These are phyloP conservation scores for Pythium phragmiticola DNA, from an alignment of 352 stramenopile species.

Conservation along the genomic window DNA sequence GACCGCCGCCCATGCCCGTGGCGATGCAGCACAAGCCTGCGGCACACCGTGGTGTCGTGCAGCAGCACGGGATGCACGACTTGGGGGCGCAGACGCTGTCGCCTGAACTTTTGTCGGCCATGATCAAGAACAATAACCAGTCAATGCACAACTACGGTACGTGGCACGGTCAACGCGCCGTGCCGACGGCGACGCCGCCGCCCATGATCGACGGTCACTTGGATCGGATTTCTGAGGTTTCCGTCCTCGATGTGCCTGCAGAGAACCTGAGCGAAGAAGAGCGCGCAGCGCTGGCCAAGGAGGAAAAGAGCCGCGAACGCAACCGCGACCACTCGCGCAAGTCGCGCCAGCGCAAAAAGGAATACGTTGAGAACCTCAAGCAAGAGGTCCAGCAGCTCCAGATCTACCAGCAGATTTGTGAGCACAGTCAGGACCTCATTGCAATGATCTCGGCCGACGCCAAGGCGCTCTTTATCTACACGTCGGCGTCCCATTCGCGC, in stretches of 20 bases:
- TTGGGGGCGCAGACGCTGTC: slow-evolving; percentile 78
- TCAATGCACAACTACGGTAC: slow-evolving; percentile 50
- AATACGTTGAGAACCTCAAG: slow-evolving; percentile 94
- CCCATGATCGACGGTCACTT: slow-evolving; percentile 8
- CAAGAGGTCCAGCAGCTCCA: slow-evolving; percentile 78
- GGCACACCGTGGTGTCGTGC: slow-evolving; percentile 29
- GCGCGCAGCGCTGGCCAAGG: slow-evolving; percentile 74
- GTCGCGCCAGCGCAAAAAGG: slow-evolving; percentile 93
- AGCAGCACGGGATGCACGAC: slow-evolving; percentile 33
- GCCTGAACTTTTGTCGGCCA: slow-evolving; percentile 74
- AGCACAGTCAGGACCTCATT: slow-evolving; percentile 80
- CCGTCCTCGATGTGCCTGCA: slow-evolving; percentile 27
- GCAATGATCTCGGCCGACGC: slow-evolving; percentile 65
- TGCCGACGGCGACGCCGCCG: slow-evolving; percentile 4
- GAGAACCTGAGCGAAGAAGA: slow-evolving; percentile 83
- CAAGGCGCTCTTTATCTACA: slow-evolving; percentile 64
- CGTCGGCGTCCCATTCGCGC: slow-evolving; percentile 63
- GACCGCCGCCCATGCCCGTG: slow-evolving; percentile 29
- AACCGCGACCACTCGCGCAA: slow-evolving; percentile 96
- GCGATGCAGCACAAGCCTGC: slow-evolving; percentile 47
- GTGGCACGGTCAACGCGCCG: slow-evolving; percentile 10
- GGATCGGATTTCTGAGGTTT: slow-evolving; percentile 12
- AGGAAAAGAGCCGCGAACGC: slow-evolving; percentile 86
- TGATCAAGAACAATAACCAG: slow-evolving; percentile 78
- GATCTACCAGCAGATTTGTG: slow-evolving; percentile 85